Evolutionary conservation across 1,284 basidiomycete genomes (phyloP).

Genomic region (Ceratobasidium theobromae): DNA sequence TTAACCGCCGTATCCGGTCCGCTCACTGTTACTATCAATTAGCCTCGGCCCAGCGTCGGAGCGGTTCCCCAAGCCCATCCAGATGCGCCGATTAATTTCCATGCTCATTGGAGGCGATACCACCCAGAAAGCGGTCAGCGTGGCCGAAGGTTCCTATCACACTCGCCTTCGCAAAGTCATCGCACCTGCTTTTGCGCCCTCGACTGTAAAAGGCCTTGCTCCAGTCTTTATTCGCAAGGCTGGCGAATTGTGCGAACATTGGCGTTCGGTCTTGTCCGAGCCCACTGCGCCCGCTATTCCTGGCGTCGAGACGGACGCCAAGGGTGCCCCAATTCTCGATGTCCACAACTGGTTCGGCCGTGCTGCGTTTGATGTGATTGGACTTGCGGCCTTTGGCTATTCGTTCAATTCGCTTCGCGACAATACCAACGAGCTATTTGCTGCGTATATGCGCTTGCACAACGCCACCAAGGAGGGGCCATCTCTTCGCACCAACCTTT

Average conservation of each 20-base stretch:
- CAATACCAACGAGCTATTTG: slow-evolving; percentile 52
- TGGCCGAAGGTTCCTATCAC: slow-evolving; percentile 32
- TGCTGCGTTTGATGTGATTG: slow-evolving; percentile 71
- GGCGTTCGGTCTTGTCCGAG: not conserved
- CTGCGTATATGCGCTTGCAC: slow-evolving; percentile 40
- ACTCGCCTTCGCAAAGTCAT: slow-evolving; percentile 26
- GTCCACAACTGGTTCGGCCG: slow-evolving; percentile 61
- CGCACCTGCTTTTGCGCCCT: slow-evolving; percentile 57
- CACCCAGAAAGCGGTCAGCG: slow-evolving; percentile 13
- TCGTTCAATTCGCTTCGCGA: slow-evolving; percentile 46
- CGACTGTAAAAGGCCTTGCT: slow-evolving; percentile 56
- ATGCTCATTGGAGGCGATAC: slow-evolving; percentile 28
- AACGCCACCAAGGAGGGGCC: slow-evolving; percentile 59
- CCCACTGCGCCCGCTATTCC: slow-evolving; percentile 17
- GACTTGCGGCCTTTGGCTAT: slow-evolving; percentile 55
- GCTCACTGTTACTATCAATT: not conserved
- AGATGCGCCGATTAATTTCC: slow-evolving; percentile 30
- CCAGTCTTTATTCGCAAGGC: slow-evolving; percentile 68
- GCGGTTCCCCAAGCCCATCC: slow-evolving; percentile 33
- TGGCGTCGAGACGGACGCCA: slow-evolving; percentile 25
- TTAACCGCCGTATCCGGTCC: not conserved
- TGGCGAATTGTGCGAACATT: slow-evolving; percentile 49
- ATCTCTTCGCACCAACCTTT: slow-evolving; percentile 52
- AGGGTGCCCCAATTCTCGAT: slow-evolving; percentile 49
- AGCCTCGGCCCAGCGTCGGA: slow-evolving; percentile 29